A percentile compares a stretch with the other conserved stretches of the same genome.
Conservation (phyloP, 371 early-diverging fungal species). For the Mucor circinelloides region DNA sequence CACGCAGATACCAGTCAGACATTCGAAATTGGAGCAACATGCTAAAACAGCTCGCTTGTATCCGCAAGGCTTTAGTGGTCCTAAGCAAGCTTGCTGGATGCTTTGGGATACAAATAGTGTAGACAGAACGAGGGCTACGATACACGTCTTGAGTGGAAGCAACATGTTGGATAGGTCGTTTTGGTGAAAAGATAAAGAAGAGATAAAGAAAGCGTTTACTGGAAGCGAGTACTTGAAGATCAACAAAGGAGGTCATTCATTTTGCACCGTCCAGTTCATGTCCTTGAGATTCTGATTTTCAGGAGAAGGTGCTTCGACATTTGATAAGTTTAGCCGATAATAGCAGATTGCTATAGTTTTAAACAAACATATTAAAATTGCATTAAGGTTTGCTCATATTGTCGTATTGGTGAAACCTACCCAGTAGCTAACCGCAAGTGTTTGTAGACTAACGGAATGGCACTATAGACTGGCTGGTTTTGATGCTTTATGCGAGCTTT, state of each 20-base stretch:
- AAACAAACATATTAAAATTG: no score
- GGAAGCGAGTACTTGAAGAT: not conserved
- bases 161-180: not conserved
- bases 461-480: not conserved
- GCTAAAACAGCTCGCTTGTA: not conserved
- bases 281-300: not conserved
- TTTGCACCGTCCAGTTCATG: not conserved
- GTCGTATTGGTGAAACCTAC: not conserved
- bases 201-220: not conserved
- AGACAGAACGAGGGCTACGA: not conserved
- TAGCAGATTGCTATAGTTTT: no score
- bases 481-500: not conserved
- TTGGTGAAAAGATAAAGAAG: not conserved
- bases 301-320: not conserved
- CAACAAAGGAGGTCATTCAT: not conserved
- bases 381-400: not conserved
- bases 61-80: not conserved
- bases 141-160: not conserved
- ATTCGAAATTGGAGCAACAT: not conserved
- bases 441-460: not conserved
- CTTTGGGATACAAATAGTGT: not conserved
- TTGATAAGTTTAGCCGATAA: no score
- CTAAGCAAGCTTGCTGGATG: not conserved
- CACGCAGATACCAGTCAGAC: not conserved
- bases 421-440: not conserved